Conservation (phyloP, 805 yeast genomes). For the Diddensiella transvaalensis region DNA sequence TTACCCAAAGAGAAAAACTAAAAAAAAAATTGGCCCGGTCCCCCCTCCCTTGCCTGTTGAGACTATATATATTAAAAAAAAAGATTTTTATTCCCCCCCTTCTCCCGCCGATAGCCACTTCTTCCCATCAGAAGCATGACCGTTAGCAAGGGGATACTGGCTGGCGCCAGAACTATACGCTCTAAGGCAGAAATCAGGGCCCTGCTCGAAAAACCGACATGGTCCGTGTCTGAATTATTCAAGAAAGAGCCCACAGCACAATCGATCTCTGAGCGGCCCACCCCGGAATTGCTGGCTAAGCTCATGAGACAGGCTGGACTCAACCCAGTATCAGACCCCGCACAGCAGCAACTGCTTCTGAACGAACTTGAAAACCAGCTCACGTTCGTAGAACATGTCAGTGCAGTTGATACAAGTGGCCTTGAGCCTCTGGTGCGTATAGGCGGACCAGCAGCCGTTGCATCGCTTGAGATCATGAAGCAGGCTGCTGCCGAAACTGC, state of each 20-base stretch:
- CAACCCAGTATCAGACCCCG: constrained; percentile 17
- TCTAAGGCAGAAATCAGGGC: constrained; percentile 10
- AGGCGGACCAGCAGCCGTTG: constrained; percentile 18
- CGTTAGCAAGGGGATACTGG: background rate
- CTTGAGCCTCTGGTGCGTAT: constrained; percentile 34
- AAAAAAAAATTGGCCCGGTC: background rate
- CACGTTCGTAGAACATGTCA: constrained; percentile 37
- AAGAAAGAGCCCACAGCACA: constrained; percentile 15
- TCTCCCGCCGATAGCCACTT: too few species aligned
- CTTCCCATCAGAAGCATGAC: background rate
- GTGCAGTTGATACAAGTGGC: constrained; percentile 33
- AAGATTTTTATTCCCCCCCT: too few species aligned
- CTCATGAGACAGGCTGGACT: constrained; percentile 32
- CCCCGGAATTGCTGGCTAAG: constrained; percentile 24
- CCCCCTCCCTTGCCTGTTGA: background rate
- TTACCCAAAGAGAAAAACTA: background rate
- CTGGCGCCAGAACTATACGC: background rate
- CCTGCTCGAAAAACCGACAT: constrained; percentile 26
- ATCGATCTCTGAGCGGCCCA: constrained; percentile 25
- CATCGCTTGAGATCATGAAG: constrained; percentile 16
- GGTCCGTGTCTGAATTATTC: constrained; percentile 30
- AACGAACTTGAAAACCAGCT: constrained; percentile 35
- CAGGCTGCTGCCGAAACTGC: constrained; percentile 6
- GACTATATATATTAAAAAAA: too few species aligned
- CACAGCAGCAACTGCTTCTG: constrained; percentile 21